A percentile compares a stretch with the other conserved stretches of the same genome.
phyloP scores from a whole-genome alignment of 2,329 filamentous ascomycete genomes.

The Pseudodiploospora longispora region DNA sequence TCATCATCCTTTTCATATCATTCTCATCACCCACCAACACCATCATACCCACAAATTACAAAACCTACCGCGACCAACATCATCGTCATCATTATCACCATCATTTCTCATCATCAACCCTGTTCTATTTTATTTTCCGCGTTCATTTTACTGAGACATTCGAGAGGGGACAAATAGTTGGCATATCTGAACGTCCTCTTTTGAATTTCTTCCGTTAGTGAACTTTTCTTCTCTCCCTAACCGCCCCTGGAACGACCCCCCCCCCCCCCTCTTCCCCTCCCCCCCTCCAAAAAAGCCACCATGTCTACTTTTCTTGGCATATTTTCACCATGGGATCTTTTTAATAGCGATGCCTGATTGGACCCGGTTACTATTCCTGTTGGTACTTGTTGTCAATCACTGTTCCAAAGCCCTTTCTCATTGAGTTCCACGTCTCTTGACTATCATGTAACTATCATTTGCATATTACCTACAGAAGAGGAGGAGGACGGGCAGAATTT shows the following conservation, averaged over 20 bases:
- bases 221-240: not conserved
- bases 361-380: constrained; percentile 5
- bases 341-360: constrained; percentile 9
- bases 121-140: constrained; percentile 1
- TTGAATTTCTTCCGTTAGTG: too few relatives aligned
- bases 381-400: not conserved
- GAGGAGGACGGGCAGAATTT: too few relatives aligned
- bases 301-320: constrained; percentile 5
- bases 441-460: too few relatives aligned
- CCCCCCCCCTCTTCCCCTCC: constrained; percentile 4
- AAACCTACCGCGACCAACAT: too few relatives aligned
- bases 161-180: not conserved
- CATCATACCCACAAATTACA: not conserved
- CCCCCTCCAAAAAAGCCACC: constrained; percentile 6
- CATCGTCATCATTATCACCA: not conserved
- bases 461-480: too few relatives aligned
- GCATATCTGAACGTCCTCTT: too few relatives aligned
- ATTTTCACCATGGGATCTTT: constrained; percentile 2
- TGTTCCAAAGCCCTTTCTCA: too few relatives aligned
- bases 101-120: constrained; percentile 4
- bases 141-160: constrained; percentile 4
- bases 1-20: constrained; percentile 1
- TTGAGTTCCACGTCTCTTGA: too few relatives aligned
- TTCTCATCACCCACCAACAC: not conserved
- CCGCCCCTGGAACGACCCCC: constrained; percentile 1